Base-by-base conservation (phyloP, 352 stramenopile genomes). In the Phytophthora macrochlamydospora region DNA sequence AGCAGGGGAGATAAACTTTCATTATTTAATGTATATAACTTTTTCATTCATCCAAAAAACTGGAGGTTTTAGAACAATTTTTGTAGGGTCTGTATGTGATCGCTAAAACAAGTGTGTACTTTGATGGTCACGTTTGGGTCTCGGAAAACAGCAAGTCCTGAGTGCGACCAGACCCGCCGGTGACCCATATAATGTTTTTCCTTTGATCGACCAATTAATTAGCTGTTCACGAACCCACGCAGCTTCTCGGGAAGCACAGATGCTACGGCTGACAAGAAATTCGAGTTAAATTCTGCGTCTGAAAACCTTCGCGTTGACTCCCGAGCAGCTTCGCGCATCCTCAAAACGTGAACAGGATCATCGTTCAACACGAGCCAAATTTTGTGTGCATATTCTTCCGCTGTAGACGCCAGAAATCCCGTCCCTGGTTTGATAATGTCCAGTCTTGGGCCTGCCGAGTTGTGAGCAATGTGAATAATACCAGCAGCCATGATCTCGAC, bases 401-500 rank as follows among this genome's bases (percentile, higher is more conserved):
- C 84, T 6, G 84, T 86, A 4, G 73, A 60, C 24, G 93, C 93
- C 7, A 98, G 67, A 49, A 81, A 92, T 0, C 90, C 90, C 6
- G 78, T 85, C 14, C 59, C 80, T 6, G 74, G 76, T 44, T 87
- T 78, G 7, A 98, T 78, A 52, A 98, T 98, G 57, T 98, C 94
- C 4, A 76, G 76, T 44, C 92, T 88, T 0, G 98, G 97, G 3
- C 98, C 98, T 42, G 96, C 98, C 14, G 91, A 98, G 66, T 98
- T 88, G 81, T 99, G 97, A 14, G 97, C 98, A 5, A 99, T 75
- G 1, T 92, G 83, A 2, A 99, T 71, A 46, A 99, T 67, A 11
- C 97, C 96, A 0, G 97, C 92, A 6, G 96, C 91, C 93, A 99
- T 98, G 93, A 99, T 99, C 81, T 99, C 98, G 31, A 99, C 98